Conservation (phyloP, 2,329 filamentous ascomycete genomes). For the Biscogniauxia sp. region DNA sequence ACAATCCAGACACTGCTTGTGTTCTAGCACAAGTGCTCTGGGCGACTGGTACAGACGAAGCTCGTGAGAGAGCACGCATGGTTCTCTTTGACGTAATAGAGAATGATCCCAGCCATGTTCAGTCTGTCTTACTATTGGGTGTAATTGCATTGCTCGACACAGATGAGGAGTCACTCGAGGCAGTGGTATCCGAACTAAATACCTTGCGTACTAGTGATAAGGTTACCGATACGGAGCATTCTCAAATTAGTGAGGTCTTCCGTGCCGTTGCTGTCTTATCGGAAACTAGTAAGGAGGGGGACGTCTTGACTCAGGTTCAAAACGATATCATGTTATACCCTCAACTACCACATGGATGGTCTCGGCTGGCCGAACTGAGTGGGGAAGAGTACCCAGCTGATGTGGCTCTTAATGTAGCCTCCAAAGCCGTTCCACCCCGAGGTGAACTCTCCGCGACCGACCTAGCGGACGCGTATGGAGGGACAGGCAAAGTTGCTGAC, state of each 20-base stretch:
- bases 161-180: conserved; percentile 75
- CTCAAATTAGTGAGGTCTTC: conserved; percentile 70
- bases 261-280: conserved; percentile 67
- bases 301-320: conserved; percentile 64
- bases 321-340: conserved; percentile 80
- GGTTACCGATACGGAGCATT: conserved; percentile 62
- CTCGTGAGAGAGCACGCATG: conserved; percentile 72
- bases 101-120: conserved; percentile 69
- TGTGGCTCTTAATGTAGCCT: conserved; percentile 80
- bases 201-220: conserved; percentile 66
- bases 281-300: conserved; percentile 46
- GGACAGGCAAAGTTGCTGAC: conserved; percentile 68
- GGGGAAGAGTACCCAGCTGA: conserved; percentile 58
- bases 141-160: conserved; percentile 79
- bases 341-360: conserved; percentile 77
- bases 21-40: conserved; percentile 88
- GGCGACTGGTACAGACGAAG: conserved; percentile 76
- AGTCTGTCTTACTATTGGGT: conserved; percentile 76
- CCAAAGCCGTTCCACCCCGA: conserved; percentile 68
- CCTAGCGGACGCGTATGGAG: conserved; percentile 70
- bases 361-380: conserved; percentile 62
- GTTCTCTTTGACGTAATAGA: conserved; percentile 80
- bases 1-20: conserved; percentile 80
- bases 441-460: conserved; percentile 67
- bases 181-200: conserved; percentile 75